Conservation (phyloP, 2,329 filamentous ascomycete genomes). For the Coniochaeta sp. region DNA sequence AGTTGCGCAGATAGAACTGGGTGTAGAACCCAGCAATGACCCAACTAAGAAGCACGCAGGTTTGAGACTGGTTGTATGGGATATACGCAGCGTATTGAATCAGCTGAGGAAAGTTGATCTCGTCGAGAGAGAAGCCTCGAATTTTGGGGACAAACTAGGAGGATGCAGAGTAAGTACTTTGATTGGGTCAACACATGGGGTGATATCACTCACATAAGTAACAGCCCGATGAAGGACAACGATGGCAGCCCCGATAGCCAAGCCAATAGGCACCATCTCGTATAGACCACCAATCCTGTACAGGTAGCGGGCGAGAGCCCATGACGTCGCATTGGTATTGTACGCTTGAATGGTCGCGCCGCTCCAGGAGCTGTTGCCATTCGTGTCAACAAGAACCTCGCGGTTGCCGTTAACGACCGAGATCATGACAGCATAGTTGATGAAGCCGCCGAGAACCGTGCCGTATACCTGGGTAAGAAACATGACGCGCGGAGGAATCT, state of each 20-base stretch:
- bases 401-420: slow-evolving; percentile 41
- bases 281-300: slow-evolving; percentile 38
- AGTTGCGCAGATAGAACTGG: slow-evolving; percentile 45
- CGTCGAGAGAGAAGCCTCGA: slow-evolving; percentile 26
- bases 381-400: slow-evolving; percentile 33
- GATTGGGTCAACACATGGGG: fast-evolving
- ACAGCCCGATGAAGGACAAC: slow-evolving; percentile 37
- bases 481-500: slow-evolving; percentile 47
- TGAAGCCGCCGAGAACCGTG: slow-evolving; percentile 42
- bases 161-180: slow-evolving; percentile 1
- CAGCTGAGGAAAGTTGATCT: slow-evolving; percentile 46
- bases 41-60: slow-evolving; percentile 43
- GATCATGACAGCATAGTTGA: slow-evolving; percentile 50
- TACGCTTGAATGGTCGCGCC: slow-evolving; percentile 41
- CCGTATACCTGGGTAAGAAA: slow-evolving; percentile 49
- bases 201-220: slow-evolving; percentile 22
- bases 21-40: slow-evolving; percentile 35
- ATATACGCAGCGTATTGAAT: slow-evolving; percentile 48
- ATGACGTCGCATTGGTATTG: slow-evolving; percentile 38
- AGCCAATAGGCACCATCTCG: slow-evolving; percentile 39
- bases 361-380: slow-evolving; percentile 44
- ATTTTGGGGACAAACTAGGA: slow-evolving; percentile 38
- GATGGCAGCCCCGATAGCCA: slow-evolving; percentile 36
- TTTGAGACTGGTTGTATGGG: slow-evolving; percentile 47
- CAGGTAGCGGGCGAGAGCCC: slow-evolving; percentile 45